Evolutionary conservation across 768 basidiomycete genomes (phyloP), one percentile per base, ranked within the genome.

Genomic region (Phylloporus scabripes): DNA sequence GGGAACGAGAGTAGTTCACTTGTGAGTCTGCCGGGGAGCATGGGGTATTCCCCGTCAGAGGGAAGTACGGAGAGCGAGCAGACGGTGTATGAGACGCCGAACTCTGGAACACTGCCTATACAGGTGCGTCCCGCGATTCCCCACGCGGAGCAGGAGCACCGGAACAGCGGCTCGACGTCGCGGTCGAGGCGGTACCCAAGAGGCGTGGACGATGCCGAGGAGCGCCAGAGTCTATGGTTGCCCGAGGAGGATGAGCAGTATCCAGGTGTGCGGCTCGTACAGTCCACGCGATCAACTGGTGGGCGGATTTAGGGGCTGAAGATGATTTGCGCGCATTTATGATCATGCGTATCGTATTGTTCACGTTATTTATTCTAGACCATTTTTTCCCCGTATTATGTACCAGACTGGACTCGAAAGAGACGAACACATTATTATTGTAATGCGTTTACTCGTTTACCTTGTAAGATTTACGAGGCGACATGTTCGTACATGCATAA

Each of bases 141-240:
- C 2, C 36, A 42, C 8, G 7, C 18, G n/a, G 44, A 48, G 15
- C 49, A 58, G 21, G 57, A 62, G 36, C 63, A 63, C 18, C 65
- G 70, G 23, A 65, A 70, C 24, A 66, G 73, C 52, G 66, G 71
- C 24, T 65, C 68, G 42, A 71, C 73, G 60, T 69, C 67, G 37
- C 80, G 82, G 50, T 77, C 77, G 4, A 72, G 70, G 45, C 75
- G 72, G 28, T 72, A 72, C 34, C 71, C 70, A n/a, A 51, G 18
- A 21, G 74, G 71, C 0, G 72, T 74, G 3, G 79, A 81, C 56
- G 84, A 86, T 45, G 61, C 63, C 42, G 84, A 85, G 48, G 84
- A 86, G 67, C 80, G 79, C 47, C 62, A 76, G 45, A 74, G 80
- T 42, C 56, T 86, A 47, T 81, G 77, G 77, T 60, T 60, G 1